Conservation (phyloP, 352 stramenopile genomes). For the Aphanomyces euteiches region DNA sequence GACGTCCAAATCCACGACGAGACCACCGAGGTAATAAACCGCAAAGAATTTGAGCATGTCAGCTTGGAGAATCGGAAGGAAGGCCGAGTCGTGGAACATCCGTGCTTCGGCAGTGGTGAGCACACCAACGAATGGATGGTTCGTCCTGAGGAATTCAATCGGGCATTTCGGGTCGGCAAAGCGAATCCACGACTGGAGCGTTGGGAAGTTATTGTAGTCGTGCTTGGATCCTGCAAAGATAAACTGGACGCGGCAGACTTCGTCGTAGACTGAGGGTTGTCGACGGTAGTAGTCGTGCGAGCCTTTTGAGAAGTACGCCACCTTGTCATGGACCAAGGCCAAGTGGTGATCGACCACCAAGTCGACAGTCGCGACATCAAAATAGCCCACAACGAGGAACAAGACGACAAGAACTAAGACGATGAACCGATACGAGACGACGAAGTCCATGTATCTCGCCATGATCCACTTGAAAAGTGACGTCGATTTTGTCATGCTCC, state of each 20-base stretch:
- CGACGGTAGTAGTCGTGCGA: too few species aligned
- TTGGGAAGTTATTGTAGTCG: slow-evolving; percentile 1
- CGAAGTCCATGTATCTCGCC: too few species aligned
- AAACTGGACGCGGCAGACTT: neutral
- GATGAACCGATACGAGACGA: too few species aligned
- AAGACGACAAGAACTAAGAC: too few species aligned
- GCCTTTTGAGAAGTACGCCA: too few species aligned
- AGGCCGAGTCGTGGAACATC: neutral
- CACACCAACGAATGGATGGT: neutral
- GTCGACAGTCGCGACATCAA: too few species aligned
- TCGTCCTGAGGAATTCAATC: neutral
- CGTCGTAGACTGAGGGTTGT: neutral
- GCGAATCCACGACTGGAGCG: neutral
- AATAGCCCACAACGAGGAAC: too few species aligned
- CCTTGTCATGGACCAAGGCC: too few species aligned
- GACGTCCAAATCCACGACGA: neutral
- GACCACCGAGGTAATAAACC: neutral
- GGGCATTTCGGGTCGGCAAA: neutral
- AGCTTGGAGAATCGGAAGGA: neutral
- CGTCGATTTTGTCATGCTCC: too few species aligned
- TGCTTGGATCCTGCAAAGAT: neutral
- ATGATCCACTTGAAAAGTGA: too few species aligned
- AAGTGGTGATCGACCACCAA: too few species aligned
- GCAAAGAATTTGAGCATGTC: neutral
- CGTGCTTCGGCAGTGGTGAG: neutral